Conservation (phyloP, 345 rosid species). For the Populus tremula region DNA sequence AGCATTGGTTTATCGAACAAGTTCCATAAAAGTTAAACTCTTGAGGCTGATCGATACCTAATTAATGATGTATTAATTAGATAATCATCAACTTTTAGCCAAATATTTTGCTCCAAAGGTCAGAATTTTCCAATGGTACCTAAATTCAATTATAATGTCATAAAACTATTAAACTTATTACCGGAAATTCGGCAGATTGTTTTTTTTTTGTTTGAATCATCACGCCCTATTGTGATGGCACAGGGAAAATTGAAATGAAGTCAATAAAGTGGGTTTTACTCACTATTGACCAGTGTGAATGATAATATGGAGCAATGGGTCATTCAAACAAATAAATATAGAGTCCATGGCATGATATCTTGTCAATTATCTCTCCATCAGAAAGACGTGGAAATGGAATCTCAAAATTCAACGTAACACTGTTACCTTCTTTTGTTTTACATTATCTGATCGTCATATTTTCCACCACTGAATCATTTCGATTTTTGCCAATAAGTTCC, state of each 20-base stretch:
- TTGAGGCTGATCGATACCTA: not conserved
- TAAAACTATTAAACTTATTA: not conserved
- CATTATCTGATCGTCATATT: slow-evolving; percentile 9
- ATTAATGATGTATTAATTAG: not conserved
- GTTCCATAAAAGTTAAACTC: not conserved
- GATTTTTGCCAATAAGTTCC: not conserved
- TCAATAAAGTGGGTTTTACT: slow-evolving; percentile 7
- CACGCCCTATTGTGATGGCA: not conserved
- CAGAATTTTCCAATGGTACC: not conserved
- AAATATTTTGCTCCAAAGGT: not conserved
- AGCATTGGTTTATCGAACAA: too few relatives aligned
- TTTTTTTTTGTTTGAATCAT: not conserved
- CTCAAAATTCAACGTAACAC: slow-evolving; percentile 25
- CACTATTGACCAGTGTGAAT: slow-evolving; percentile 16
- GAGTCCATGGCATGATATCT: not conserved
- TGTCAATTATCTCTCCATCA: slow-evolving; percentile 26
- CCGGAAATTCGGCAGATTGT: not conserved
- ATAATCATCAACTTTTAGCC: not conserved
- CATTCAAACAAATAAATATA: slow-evolving; percentile 9
- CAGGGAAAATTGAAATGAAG: not conserved
- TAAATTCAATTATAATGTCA: not conserved
- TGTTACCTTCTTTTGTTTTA: slow-evolving; percentile 14
- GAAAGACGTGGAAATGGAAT: not conserved
- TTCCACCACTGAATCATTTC: slow-evolving; percentile 18
- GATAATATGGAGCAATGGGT: not conserved